Conservation (phyloP, 2,329 filamentous ascomycete species). For the Domatiomyces globalis region DNA sequence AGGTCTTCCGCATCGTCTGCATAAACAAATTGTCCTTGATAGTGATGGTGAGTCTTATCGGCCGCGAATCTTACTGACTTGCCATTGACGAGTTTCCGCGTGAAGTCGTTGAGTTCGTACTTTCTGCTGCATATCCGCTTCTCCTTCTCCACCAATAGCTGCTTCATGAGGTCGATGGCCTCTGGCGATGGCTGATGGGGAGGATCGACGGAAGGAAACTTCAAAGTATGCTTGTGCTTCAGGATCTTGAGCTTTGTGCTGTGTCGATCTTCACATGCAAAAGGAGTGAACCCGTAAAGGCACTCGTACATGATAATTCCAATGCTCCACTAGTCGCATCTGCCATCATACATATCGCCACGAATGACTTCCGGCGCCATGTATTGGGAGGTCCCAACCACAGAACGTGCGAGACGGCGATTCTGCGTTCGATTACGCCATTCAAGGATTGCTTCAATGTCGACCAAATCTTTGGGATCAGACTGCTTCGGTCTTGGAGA, state of each 20-base stretch:
- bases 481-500: conserved; percentile 19
- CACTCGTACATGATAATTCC: conserved; percentile 92
- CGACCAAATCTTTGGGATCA: conserved; percentile 19
- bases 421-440: conserved; percentile 58
- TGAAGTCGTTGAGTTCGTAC: conserved; percentile 54
- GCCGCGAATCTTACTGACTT: conserved; percentile 15
- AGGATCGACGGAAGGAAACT: conserved; percentile 48
- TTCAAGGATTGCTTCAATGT: conserved; percentile 42
- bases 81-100: conserved; percentile 15
- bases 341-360: conserved; percentile 71
- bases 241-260: conserved; percentile 78
- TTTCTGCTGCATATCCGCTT: conserved; percentile 59
- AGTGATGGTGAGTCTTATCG: conserved; percentile 24
- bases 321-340: conserved; percentile 95
- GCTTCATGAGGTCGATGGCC: conserved; percentile 63
- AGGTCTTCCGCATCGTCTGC: conserved; percentile 77
- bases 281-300: conserved; percentile 81
- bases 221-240: conserved; percentile 54
- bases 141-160: conserved; percentile 60
- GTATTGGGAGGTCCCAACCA: conserved; percentile 93
- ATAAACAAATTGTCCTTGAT: conserved; percentile 54
- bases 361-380: conserved; percentile 91
- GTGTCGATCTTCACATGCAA: conserved; percentile 65
- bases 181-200: conserved; percentile 33
- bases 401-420: conserved; percentile 62